A percentile compares a stretch with the other conserved stretches of the same genome.
phyloP scores from a whole-genome alignment of 2,329 filamentous ascomycete genomes.

The Epichloe festucae region DNA sequence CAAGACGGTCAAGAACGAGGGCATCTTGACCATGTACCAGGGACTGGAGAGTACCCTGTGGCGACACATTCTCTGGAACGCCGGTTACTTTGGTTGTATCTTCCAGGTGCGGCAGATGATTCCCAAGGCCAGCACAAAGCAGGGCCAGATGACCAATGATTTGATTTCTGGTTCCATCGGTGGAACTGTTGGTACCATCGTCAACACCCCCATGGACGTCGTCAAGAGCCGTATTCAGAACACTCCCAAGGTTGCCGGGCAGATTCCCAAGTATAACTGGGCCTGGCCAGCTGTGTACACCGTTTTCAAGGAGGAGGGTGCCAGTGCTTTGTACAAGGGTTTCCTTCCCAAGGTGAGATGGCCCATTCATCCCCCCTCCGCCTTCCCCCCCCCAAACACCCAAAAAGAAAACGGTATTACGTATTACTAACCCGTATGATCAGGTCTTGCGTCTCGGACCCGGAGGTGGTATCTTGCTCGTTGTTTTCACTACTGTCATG shows the following conservation, averaged over 20 bases:
- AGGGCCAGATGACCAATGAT: constrained; percentile 72
- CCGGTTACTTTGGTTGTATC: constrained; percentile 95
- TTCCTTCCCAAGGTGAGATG: constrained; percentile 88
- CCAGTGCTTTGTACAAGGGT: constrained; percentile 87
- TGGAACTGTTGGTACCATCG: constrained; percentile 74
- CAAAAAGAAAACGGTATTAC: not conserved
- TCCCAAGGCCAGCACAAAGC: constrained; percentile 70
- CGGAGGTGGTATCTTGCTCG: constrained; percentile 57
- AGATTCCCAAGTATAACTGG: constrained; percentile 95
- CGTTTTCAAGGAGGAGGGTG: constrained; percentile 87
- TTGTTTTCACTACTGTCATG: constrained; percentile 79
- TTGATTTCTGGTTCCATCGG: constrained; percentile 76
- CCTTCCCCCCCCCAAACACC: no score
- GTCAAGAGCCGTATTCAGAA: constrained; percentile 99
- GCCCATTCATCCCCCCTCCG: no score
- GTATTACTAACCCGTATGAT: constrained; percentile 2
- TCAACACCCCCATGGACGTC: constrained; percentile 95
- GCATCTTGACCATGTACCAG: constrained; percentile 82
- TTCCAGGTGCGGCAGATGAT: constrained; percentile 86
- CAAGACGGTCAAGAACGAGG: constrained; percentile 77
- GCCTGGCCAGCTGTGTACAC: constrained; percentile 78
- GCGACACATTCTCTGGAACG: constrained; percentile 84
- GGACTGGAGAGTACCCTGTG: constrained; percentile 93
- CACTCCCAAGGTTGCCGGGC: constrained; percentile 68
- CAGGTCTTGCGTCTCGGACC: constrained; percentile 38